These are phyloP conservation scores for Zarea fungicola DNA, from an alignment of 2,329 filamentous ascomycete species.

Conservation along the genomic window DNA sequence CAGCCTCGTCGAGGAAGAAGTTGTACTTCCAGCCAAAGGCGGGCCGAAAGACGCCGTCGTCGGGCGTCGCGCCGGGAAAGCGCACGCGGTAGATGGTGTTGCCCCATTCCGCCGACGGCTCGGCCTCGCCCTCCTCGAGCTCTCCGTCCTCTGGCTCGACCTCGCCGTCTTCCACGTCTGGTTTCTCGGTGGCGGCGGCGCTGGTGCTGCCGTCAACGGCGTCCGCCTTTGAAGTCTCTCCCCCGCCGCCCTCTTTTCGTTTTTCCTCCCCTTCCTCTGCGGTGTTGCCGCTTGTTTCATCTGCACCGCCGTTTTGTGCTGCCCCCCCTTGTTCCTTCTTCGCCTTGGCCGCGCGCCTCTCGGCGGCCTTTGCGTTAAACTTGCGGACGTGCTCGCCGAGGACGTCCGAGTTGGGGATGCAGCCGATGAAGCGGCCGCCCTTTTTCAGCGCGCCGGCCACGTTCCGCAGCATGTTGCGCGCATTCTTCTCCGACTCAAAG, in stretches of 20 bases:
- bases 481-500: slow-evolving; percentile 87
- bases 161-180: slow-evolving; percentile 1
- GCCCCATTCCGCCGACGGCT: slow-evolving; percentile 74
- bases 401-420: slow-evolving; percentile 94
- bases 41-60: slow-evolving; percentile 86
- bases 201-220: too few relatives aligned
- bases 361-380: slow-evolving; percentile 55
- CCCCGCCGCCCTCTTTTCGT: too few relatives aligned
- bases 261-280: slow-evolving; percentile 11
- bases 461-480: slow-evolving; percentile 87
- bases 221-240: too few relatives aligned
- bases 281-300: slow-evolving; percentile 20
- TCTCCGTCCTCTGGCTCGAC: slow-evolving; percentile 37
- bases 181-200: too few relatives aligned
- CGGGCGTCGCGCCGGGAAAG: slow-evolving; percentile 76
- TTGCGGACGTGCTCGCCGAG: slow-evolving; percentile 72
- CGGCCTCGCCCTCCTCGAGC: slow-evolving; percentile 56
- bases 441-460: slow-evolving; percentile 88
- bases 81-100: slow-evolving; percentile 89
- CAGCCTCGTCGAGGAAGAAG: slow-evolving; percentile 92
- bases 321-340: slow-evolving; percentile 33
- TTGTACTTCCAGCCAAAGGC: slow-evolving; percentile 98
- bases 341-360: slow-evolving; percentile 39
- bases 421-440: slow-evolving; percentile 88
- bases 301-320: slow-evolving; percentile 26